phyloP scores from a whole-genome alignment of 2,329 filamentous ascomycete genomes.

The Colletotrichum navitas region DNA sequence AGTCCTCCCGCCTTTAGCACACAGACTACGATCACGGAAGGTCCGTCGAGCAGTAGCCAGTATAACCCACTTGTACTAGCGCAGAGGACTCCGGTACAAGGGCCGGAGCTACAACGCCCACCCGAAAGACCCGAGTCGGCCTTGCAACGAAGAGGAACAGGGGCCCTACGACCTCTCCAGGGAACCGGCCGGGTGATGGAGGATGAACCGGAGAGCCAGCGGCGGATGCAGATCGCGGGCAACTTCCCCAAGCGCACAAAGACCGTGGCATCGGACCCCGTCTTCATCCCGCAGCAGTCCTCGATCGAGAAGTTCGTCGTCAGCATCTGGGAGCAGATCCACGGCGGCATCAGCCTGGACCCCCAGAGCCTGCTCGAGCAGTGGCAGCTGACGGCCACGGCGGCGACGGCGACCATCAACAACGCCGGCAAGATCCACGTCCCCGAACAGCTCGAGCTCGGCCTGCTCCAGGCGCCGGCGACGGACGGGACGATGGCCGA shows the following conservation, averaged over 20 bases:
- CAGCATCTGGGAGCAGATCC: conserved; percentile 52
- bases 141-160: conserved; percentile 37
- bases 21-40: conserved; percentile 14
- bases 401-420: conserved; percentile 43
- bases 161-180: conserved; percentile 29
- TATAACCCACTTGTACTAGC: conserved; percentile 10
- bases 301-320: conserved; percentile 49
- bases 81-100: conserved; percentile 12
- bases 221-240: conserved; percentile 42
- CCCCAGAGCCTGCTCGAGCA: conserved; percentile 49
- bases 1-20: conserved; percentile 9
- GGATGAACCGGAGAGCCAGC: conserved; percentile 37
- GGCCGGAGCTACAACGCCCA: background rate
- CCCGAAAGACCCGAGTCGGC: background rate
- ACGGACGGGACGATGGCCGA: conserved; percentile 25
- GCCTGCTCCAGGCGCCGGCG: conserved; percentile 37
- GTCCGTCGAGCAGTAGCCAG: conserved; percentile 21
- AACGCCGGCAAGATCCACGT: conserved; percentile 38
- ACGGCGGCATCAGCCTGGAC: conserved; percentile 48
- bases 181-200: conserved; percentile 20
- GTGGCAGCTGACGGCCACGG: conserved; percentile 43
- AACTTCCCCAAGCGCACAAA: conserved; percentile 44
- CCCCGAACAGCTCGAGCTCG: conserved; percentile 37
- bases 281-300: conserved; percentile 39
- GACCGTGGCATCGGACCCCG: conserved; percentile 24